A percentile compares a stretch with the other conserved stretches of the same genome.
Conservation (phyloP, 176 grass and related monocot species). For the Tillandsia fasciculata region DNA sequence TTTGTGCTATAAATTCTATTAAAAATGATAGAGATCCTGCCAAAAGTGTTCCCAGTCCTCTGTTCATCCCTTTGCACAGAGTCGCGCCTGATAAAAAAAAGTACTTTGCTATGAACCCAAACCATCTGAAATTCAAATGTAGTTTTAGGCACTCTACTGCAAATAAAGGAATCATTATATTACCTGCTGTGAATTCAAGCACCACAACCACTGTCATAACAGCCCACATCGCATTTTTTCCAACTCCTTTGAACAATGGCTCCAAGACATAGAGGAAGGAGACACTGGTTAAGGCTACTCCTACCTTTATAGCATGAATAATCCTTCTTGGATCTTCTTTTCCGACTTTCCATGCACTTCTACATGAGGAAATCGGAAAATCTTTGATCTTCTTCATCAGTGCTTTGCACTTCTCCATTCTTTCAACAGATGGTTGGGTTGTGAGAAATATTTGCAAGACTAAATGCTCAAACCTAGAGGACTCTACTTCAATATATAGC, state of each 20-base stretch:
- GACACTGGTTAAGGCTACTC: slow-evolving; percentile 56
- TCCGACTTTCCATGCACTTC: slow-evolving; percentile 39
- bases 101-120: neutral
- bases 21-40: slow-evolving; percentile 79
- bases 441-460: neutral
- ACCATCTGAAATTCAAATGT: neutral
- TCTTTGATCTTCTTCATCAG: slow-evolving; percentile 27
- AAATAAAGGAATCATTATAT: slow-evolving; percentile 3
- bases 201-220: slow-evolving; percentile 95
- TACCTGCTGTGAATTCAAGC: slow-evolving; percentile 92
- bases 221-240: slow-evolving; percentile 95
- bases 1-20: slow-evolving; percentile 62
- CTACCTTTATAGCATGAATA: slow-evolving; percentile 78
- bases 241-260: slow-evolving; percentile 64
- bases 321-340: slow-evolving; percentile 64
- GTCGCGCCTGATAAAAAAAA: slow-evolving; percentile 45
- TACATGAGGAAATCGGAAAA: slow-evolving; percentile 32
- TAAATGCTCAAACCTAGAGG: slow-evolving; percentile 14
- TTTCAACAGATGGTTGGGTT: slow-evolving; percentile 14
- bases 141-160: neutral
- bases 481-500: neutral
- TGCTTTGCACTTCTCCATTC: slow-evolving; percentile 17
- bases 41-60: slow-evolving; percentile 73
- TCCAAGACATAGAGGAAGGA: slow-evolving; percentile 70
- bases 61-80: slow-evolving; percentile 89